phyloP scores from a whole-genome alignment of 2,329 filamentous ascomycete species.

The Cyphellophora attinorum region DNA sequence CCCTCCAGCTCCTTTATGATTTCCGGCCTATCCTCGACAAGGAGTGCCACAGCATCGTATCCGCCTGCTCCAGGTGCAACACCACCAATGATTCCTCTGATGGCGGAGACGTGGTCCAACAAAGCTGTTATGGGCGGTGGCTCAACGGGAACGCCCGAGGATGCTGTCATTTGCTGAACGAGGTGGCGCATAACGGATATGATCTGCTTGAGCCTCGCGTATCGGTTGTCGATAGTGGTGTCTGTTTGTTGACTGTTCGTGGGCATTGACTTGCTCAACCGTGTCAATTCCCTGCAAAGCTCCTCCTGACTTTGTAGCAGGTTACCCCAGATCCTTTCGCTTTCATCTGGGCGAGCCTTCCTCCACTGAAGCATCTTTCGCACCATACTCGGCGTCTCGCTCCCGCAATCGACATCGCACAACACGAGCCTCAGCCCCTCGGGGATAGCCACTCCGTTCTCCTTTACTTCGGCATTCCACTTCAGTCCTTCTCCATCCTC shows the following conservation, averaged over 20 bases:
- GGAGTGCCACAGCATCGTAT: slow-evolving; percentile 76
- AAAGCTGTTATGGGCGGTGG: slow-evolving; percentile 75
- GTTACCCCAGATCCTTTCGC: slow-evolving; percentile 61
- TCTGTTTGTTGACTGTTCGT: slow-evolving; percentile 28
- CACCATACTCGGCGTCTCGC: slow-evolving; percentile 90
- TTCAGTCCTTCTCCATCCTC: too few species aligned
- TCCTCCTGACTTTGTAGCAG: slow-evolving; percentile 66
- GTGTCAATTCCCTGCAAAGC: slow-evolving; percentile 55
- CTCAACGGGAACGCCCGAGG: slow-evolving; percentile 77
- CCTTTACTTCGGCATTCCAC: slow-evolving; percentile 74
- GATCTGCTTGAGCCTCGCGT: slow-evolving; percentile 41
- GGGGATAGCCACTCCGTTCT: slow-evolving; percentile 63
- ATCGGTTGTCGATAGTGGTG: slow-evolving; percentile 38
- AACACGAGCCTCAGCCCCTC: slow-evolving; percentile 69
- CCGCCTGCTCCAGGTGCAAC: slow-evolving; percentile 92
- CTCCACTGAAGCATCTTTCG: slow-evolving; percentile 83
- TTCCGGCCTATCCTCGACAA: slow-evolving; percentile 63
- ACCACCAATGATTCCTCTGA: slow-evolving; percentile 78
- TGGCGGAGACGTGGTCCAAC: slow-evolving; percentile 60
- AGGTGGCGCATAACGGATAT: slow-evolving; percentile 45
- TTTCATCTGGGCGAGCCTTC: slow-evolving; percentile 51
- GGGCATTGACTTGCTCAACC: slow-evolving; percentile 21
- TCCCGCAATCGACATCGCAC: slow-evolving; percentile 93
- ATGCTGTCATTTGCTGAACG: slow-evolving; percentile 66
- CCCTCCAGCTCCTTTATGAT: slow-evolving; percentile 51